phyloP scores from a whole-genome alignment of 257 asterid genomes.

The Nicotiana paniculata region DNA sequence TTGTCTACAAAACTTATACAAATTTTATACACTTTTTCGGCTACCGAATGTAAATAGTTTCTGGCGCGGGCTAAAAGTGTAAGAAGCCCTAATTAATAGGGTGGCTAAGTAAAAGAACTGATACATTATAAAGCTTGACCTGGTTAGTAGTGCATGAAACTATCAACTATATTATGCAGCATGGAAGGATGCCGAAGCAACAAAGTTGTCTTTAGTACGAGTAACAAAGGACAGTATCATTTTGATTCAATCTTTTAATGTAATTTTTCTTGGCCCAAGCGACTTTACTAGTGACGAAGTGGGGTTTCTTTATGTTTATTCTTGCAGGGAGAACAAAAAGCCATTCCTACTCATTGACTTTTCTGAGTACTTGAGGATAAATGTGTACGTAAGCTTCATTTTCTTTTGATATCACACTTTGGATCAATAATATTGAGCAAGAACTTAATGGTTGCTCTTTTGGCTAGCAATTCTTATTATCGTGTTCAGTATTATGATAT shows the following conservation, averaged over 20 bases:
- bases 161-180: neutral
- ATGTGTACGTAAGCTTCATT: slow-evolving; percentile 49
- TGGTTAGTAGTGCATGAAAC: neutral
- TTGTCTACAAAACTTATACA: too few relatives aligned
- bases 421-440: neutral
- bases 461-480: neutral
- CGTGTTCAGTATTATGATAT: neutral
- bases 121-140: neutral
- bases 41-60: too few relatives aligned
- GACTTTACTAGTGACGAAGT: neutral
- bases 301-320: slow-evolving; percentile 15
- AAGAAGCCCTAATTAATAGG: neutral
- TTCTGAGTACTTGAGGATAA: slow-evolving; percentile 70
- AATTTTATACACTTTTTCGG: too few relatives aligned
- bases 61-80: too few relatives aligned
- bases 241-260: neutral
- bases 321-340: slow-evolving; percentile 61
- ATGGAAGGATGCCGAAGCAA: neutral
- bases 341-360: slow-evolving; percentile 87
- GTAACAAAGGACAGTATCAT: neutral
- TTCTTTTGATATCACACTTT: neutral
- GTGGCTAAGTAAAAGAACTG: neutral
- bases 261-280: neutral
- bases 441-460: neutral
- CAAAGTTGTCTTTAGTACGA: neutral